Percentiles rank a stretch among this genome's conserved stretches.
These are phyloP conservation scores for Oemleria cerasiformis DNA, from an alignment of 306 rosid species.

Conservation along the genomic window DNA sequence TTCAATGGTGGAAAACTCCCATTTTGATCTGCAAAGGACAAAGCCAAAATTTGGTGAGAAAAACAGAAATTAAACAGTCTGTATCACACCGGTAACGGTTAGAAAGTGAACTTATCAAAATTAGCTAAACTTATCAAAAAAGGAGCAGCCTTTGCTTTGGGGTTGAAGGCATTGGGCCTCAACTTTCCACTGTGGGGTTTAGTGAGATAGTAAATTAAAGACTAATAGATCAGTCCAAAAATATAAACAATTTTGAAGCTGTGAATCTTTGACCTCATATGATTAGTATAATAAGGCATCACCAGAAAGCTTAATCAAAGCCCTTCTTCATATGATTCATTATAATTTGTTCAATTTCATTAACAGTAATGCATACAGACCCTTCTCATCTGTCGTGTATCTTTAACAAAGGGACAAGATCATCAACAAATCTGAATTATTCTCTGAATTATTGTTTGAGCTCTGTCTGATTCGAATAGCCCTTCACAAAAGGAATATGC, in stretches of 20 bases:
- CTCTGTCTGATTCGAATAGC: slow-evolving; percentile 1
- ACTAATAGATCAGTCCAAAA: not conserved
- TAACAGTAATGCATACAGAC: not conserved
- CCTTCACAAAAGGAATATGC: slow-evolving; percentile 1
- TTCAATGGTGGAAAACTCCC: slow-evolving; percentile 54
- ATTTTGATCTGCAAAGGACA: slow-evolving; percentile 50
- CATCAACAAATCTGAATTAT: not conserved
- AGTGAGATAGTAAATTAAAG: too few species aligned
- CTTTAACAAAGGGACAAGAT: slow-evolving; percentile 17
- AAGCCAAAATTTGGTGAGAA: slow-evolving; percentile 20
- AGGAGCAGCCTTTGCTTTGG: not conserved
- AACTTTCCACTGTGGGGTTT: too few species aligned
- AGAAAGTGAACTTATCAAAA: not conserved
- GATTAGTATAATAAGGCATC: slow-evolving; percentile 3
- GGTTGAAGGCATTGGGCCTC: not conserved
- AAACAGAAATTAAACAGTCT: not conserved
- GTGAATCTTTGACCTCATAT: not conserved
- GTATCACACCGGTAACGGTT: not conserved
- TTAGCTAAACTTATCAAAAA: too few species aligned
- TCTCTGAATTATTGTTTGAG: slow-evolving; percentile 12
- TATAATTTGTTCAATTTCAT: slow-evolving; percentile 3
- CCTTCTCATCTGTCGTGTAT: not conserved
- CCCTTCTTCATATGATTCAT: not conserved
- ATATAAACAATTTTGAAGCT: not conserved
- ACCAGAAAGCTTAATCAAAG: not conserved